Conservation (phyloP, 257 asterid genomes). For the Gentiana macrophylla region DNA sequence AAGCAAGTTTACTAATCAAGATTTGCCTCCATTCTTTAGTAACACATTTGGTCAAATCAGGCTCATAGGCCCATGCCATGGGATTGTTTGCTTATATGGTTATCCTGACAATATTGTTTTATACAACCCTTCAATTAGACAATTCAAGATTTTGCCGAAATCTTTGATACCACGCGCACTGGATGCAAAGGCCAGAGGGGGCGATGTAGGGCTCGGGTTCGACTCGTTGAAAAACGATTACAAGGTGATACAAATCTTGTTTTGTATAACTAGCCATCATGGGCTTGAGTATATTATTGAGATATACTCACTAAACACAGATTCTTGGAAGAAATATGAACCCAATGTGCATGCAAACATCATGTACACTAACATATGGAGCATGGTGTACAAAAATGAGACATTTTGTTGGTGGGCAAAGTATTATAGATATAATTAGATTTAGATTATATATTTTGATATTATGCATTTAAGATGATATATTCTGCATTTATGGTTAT, state of each 20-base stretch:
- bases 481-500: too few relatives aligned
- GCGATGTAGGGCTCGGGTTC: conserved; percentile 42
- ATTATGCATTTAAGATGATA: too few relatives aligned
- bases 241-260: conserved; percentile 45
- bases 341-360: conserved; percentile 28
- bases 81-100: conserved; percentile 41
- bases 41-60: conserved; percentile 37
- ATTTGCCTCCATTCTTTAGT: conserved; percentile 22
- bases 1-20: conserved; percentile 13
- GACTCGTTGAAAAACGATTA: conserved; percentile 23
- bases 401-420: conserved; percentile 67
- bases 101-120: conserved; percentile 41
- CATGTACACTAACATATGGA: conserved; percentile 39
- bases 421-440: too few relatives aligned
- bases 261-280: conserved; percentile 17
- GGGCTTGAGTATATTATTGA: conserved; percentile 30
- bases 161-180: conserved; percentile 23
- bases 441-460: too few relatives aligned
- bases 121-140: conserved; percentile 41
- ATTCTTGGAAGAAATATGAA: conserved; percentile 36
- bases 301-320: conserved; percentile 25
- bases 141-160: conserved; percentile 24
- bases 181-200: conserved; percentile 31
- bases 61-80: conserved; percentile 45
- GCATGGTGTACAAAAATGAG: conserved; percentile 40